Base-by-base conservation (phyloP, 2,329 filamentous ascomycete species). In the Ilyonectria destructans region DNA sequence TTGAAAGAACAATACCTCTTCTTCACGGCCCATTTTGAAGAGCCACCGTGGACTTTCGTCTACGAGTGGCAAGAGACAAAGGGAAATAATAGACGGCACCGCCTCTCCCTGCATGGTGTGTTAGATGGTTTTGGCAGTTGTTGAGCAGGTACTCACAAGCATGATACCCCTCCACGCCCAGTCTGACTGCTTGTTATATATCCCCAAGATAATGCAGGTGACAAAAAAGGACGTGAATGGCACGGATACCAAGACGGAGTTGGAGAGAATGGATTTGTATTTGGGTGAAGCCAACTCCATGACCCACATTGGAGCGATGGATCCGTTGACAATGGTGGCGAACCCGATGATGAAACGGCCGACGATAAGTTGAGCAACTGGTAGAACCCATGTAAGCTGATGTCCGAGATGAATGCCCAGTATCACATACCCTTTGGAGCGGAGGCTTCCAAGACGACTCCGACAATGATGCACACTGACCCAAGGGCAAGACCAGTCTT, bases 151-250 rank as follows among this genome's bases (percentile, higher is more conserved):
- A 62, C 64, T 58, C 52, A 62, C 64, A 10, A 67, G 45, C 46
- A 67, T 56, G 21, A 67, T 67, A 54, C 64, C 64, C 40, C 64
- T 67, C 64, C 64, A 67, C 19, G 58, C 64, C 64, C 64, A 67
- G 31, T 67, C 26, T 2, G 52, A 49, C 45, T 67, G n/a, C 54
- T 67, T 62, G 23, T 67, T 52, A 17, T 58, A 54, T 19, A 67
- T 67, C 15, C 64, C 58, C 49, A 65, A 13, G 23, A 65, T 61
- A 12, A 65, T 65, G 29, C 62, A 65, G 9, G 62, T 49, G 21
- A 61, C 62, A 7, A 65, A 29, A 23, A 65, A 61, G 1, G 62
- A 65, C 13, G 62, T 65, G 21, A 65, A 61, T 8, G 62, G 62
- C 43, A 65, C 58, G 12, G 62, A 51, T 10, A 65, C 51, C 13